A percentile compares a stretch with the other conserved stretches of the same genome.
Evolutionary conservation across 2,329 filamentous ascomycete species (phyloP).

Genomic region (Talaromyces sp.): DNA sequence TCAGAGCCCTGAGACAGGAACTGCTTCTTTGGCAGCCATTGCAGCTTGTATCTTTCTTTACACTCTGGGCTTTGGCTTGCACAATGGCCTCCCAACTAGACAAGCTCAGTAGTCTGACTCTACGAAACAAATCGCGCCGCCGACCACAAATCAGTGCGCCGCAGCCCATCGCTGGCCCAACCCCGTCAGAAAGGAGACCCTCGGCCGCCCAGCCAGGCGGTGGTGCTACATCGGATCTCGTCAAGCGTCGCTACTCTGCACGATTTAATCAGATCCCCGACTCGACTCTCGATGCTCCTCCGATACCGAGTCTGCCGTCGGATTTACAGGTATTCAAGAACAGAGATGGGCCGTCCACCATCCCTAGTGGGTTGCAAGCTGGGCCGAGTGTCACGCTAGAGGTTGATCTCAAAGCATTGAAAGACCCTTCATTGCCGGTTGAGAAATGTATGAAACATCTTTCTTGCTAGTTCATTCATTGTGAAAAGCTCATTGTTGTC

Average conservation of each 20-base stretch:
- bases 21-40: conserved; percentile 1
- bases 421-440: conserved; percentile 73
- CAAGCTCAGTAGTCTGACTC: conserved; percentile 54
- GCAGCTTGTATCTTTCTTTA: no score
- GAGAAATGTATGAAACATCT: conserved; percentile 66
- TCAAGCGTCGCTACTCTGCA: conserved; percentile 92
- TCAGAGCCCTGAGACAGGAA: neutral
- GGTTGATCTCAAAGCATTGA: conserved; percentile 74
- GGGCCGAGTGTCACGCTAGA: conserved; percentile 60
- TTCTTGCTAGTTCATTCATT: neutral
- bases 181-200: conserved; percentile 38
- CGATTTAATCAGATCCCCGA: conserved; percentile 77
- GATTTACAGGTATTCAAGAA: conserved; percentile 61
- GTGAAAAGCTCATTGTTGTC: neutral
- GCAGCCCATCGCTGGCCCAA: conserved; percentile 53
- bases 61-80: neutral
- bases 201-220: conserved; percentile 45
- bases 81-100: conserved; percentile 17
- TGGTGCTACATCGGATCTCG: conserved; percentile 70
- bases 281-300: conserved; percentile 65
- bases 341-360: conserved; percentile 43
- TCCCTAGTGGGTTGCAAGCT: conserved; percentile 50
- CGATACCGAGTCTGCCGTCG: conserved; percentile 66
- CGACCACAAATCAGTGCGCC: conserved; percentile 61
- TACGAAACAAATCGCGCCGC: conserved; percentile 55